Evolutionary conservation across 495 filamentous ascomycete species (phyloP).

Genomic region (Neurospora cerealis): DNA sequence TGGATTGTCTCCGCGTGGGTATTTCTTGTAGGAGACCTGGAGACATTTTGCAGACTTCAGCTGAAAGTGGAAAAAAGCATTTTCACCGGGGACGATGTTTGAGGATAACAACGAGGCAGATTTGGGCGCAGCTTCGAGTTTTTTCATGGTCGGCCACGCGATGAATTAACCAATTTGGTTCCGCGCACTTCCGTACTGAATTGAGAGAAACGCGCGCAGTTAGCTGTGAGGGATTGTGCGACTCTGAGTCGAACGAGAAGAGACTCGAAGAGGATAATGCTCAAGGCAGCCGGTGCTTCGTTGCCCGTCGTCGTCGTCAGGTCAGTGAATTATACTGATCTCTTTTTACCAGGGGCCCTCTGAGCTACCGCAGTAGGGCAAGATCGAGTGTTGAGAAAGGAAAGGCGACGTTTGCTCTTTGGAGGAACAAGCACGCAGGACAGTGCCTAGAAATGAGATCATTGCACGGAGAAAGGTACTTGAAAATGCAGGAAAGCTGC

Average conservation of each 20-base stretch:
- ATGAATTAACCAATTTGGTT: not conserved
- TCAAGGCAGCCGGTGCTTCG: not conserved
- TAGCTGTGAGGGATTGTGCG: not conserved
- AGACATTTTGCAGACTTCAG: not conserved
- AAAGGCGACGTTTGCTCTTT: not conserved
- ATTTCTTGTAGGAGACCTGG: not conserved
- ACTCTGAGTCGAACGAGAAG: not conserved
- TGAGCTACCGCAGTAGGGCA: not conserved
- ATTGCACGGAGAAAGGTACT: not conserved
- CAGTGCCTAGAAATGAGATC: not conserved
- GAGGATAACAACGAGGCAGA: not conserved
- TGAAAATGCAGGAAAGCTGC: not conserved
- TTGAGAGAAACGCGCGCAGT: not conserved
- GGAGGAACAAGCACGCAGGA: not conserved
- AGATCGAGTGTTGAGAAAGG: no score
- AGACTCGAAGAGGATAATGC: not conserved
- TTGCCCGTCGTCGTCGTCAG: not conserved
- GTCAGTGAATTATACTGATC: not conserved
- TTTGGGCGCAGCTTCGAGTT: not conserved
- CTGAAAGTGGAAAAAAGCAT: not conserved
- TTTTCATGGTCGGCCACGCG: not conserved
- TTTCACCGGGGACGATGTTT: not conserved
- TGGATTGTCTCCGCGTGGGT: not conserved
- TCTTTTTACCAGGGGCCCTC: not conserved
- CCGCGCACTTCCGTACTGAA: not conserved